Base-by-base conservation (phyloP, 192 early-diverging fungal genomes). In the Neocallimastix lanati region DNA sequence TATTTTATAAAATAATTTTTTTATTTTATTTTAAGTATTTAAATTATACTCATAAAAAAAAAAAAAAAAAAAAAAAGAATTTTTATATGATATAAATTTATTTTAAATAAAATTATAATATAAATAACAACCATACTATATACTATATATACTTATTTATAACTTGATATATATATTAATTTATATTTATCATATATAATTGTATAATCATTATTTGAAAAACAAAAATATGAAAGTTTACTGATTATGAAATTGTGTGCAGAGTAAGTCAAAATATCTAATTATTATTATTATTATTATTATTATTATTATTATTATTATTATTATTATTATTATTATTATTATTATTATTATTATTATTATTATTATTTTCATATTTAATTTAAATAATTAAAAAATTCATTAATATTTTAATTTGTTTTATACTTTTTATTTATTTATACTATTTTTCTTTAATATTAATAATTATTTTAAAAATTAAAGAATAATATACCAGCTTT, bases 401-500 rank as follows among this genome's bases (percentile, higher is more conserved):
- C n/a, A n/a, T n/a, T n/a, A n/a, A n/a, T n/a, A n/a, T n/a, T n/a
- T n/a, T n/a, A n/a, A n/a, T n/a, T n/a, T n/a, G n/a, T n/a, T 78
- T 76, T 77, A 15, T 84, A 77, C 11, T 77, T 29, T 77, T 6
- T 77, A 77, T 77, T 77, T 77, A 77, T 77, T 77, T 6, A 6
- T 77, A 28, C 11, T 29, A 77, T 29, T 77, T n/a, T n/a, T n/a
- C n/a, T n/a, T n/a, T n/a, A 13, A 13, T 15, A n/a, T 28, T 29
- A 27, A 28, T 67, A 13, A 77, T 29, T 38, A 76, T 28, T n/a
- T 28, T 37, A 30, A 78, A 29, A n/a, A 21, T n/a, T 38, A 76
- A 76, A 94, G 92, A 98, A 96, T 33, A 99, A 98, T 84, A 95
- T 99, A 77, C 97, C 97, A 12, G 92, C 93, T 11, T 99, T 97